Base-by-base conservation (phyloP, 2,329 filamentous ascomycete species). In the Aspergillus cejpii region DNA sequence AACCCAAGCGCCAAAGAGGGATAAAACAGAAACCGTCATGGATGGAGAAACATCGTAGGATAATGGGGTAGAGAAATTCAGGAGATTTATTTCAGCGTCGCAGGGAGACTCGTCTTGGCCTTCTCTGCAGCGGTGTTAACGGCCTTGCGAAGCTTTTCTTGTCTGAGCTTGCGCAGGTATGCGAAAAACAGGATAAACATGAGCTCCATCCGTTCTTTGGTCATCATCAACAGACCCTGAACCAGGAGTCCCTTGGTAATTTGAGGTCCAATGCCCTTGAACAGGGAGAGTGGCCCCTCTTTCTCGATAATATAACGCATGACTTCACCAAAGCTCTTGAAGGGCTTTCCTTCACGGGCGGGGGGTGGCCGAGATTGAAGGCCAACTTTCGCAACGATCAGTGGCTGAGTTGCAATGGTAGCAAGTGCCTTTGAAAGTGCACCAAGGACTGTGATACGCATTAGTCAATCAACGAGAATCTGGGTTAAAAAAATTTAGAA, bases 181-280 rank as follows among this genome's bases (percentile, higher is more conserved):
- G 87, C 80, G 67, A 96, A 83, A 40, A 98, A 77, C 21, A 95
- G 72, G 51, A 97, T 74, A 64, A 96, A 97, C 36, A 89, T 65
- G 12, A 97, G 72, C 66, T 97, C 92, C 68, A 97, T 87, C 55
- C 89, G 80, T 71, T 98, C 92, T 72, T 98, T 98, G 38, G 89
- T 92, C 89, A 96, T 98, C 92, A 98, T 98, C 29, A 98, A 74
- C 44, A 98, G 81, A 39, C 92, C 92, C 63, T 98, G 92, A 2
- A 98, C 92, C 39, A 98, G 65, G 41, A 98, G 71, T 1, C 92
- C 92, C 70, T 98, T 98, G 47, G 89, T 68, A 41, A 98, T 85
- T 67, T 98, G 92, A 2, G 92, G 92, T 0, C 81, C 89, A 55
- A 98, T 95, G 33, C 92, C 92, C 73, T 98, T 98, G 75, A 97